Conservation (phyloP, 225 moss, liverwort and hornwort genomes). For the Marchantia polymorpha region DNA sequence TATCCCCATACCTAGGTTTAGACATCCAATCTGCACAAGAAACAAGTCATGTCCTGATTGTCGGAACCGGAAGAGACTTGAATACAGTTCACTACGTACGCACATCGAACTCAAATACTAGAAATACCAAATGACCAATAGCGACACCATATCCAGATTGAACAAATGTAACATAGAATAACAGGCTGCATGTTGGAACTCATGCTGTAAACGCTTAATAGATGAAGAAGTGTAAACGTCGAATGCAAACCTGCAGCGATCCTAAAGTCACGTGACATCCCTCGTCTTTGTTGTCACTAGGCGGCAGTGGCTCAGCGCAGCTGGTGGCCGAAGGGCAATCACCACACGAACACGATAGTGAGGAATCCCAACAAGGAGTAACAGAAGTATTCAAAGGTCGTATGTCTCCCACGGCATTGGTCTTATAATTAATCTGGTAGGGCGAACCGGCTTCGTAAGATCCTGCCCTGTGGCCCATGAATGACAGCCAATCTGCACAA, state of each 20-base stretch:
- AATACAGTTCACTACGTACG: background rate
- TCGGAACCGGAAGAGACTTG: background rate
- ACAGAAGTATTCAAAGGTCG: slow-evolving; percentile 61
- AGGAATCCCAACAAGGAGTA: slow-evolving; percentile 78
- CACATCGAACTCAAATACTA: background rate
- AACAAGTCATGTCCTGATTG: background rate
- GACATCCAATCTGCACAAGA: slow-evolving; percentile 64
- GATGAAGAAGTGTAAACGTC: background rate
- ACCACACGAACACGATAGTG: slow-evolving; percentile 94
- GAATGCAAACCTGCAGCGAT: slow-evolving; percentile 48
- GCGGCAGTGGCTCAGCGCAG: slow-evolving; percentile 72
- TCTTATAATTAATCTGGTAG: slow-evolving; percentile 70
- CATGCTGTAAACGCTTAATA: background rate
- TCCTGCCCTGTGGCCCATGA: slow-evolving; percentile 79
- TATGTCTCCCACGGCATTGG: slow-evolving; percentile 45
- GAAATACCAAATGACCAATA: background rate
- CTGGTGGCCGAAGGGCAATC: slow-evolving; percentile 80
- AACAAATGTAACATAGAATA: background rate
- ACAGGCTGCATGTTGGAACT: background rate
- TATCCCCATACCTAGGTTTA: slow-evolving; percentile 63
- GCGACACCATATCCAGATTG: background rate
- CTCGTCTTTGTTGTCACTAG: slow-evolving; percentile 52
- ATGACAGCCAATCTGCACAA: slow-evolving; percentile 82
- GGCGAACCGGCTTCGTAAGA: slow-evolving; percentile 80
- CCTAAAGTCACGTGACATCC: slow-evolving; percentile 71